These are phyloP conservation scores for Dysphania ambrosioides DNA, from an alignment of 148 eudicot species.

Conservation along the genomic window DNA sequence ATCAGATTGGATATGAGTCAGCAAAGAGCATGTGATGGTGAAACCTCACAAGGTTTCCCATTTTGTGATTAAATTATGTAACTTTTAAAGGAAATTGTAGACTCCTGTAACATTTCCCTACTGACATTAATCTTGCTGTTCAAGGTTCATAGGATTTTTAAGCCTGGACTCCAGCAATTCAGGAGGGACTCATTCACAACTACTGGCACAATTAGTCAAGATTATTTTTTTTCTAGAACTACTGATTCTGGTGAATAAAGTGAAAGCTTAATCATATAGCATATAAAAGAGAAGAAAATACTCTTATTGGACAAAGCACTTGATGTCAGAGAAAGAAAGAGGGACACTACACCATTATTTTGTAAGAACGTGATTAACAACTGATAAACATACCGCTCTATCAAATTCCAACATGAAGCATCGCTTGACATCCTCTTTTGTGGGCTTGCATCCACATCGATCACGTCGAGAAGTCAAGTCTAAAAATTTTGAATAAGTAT, in stretches of 20 bases:
- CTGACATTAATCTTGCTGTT: background rate
- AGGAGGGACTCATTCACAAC: background rate
- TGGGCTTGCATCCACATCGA: conserved; percentile 96
- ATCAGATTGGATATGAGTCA: background rate
- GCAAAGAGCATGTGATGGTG: too few relatives aligned
- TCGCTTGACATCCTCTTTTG: conserved; percentile 89
- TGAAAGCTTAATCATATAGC: background rate
- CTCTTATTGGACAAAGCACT: background rate
- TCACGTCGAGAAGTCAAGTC: conserved; percentile 94
- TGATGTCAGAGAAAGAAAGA: background rate
- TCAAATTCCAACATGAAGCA: conserved; percentile 96
- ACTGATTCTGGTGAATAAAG: background rate
- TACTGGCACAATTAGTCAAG: background rate
- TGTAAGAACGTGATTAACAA: background rate
- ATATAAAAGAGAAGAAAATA: background rate
- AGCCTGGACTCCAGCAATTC: background rate
- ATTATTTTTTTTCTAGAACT: background rate
- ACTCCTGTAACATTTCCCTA: too few relatives aligned
- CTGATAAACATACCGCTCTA: conserved; percentile 62
- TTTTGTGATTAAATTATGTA: too few relatives aligned
- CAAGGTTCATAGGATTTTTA: background rate
- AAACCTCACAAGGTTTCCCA: too few relatives aligned
- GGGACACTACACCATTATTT: conserved; percentile 4
- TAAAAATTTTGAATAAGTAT: conserved; percentile 76
- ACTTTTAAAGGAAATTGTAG: too few relatives aligned